phyloP scores from a whole-genome alignment of 495 filamentous ascomycete species.

The Aspergillus diversus region DNA sequence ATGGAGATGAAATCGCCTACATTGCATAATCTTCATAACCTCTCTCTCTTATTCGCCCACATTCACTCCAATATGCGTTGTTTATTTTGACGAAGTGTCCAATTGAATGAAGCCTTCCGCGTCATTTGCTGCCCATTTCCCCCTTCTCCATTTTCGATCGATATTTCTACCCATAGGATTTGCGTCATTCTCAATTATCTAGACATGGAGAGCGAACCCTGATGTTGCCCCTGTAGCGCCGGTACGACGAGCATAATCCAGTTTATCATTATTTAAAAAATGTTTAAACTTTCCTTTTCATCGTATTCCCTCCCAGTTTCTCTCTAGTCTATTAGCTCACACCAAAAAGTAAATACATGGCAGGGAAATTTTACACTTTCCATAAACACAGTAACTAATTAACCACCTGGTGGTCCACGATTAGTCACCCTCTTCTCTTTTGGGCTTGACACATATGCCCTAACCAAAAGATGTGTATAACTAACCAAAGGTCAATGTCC shows the following conservation, averaged over 20 bases:
- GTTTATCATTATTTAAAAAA: too few species aligned
- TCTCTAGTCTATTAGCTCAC: too few species aligned
- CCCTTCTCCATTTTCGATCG: background rate
- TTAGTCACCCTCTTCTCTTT: too few species aligned
- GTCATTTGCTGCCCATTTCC: background rate
- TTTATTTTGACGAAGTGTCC: background rate
- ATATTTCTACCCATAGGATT: background rate
- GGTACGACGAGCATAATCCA: background rate
- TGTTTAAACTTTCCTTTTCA: too few species aligned
- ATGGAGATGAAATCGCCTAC: conserved; percentile 92
- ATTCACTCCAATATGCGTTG: conserved; percentile 5
- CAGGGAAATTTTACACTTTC: too few species aligned
- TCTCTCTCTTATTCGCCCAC: conserved; percentile 8
- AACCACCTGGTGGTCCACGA: too few species aligned
- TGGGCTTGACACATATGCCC: too few species aligned
- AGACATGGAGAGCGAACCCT: conserved; percentile 2
- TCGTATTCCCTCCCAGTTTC: too few species aligned
- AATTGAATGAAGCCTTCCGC: background rate
- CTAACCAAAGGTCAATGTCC: too few species aligned
- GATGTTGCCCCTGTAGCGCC: background rate
- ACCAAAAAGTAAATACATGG: too few species aligned
- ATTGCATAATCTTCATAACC: conserved; percentile 60
- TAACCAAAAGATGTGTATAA: too few species aligned
- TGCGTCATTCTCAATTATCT: background rate
- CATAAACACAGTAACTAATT: too few species aligned